Conservation (phyloP, 495 filamentous ascomycete species). For the Tuber microsphaerosporum region DNA sequence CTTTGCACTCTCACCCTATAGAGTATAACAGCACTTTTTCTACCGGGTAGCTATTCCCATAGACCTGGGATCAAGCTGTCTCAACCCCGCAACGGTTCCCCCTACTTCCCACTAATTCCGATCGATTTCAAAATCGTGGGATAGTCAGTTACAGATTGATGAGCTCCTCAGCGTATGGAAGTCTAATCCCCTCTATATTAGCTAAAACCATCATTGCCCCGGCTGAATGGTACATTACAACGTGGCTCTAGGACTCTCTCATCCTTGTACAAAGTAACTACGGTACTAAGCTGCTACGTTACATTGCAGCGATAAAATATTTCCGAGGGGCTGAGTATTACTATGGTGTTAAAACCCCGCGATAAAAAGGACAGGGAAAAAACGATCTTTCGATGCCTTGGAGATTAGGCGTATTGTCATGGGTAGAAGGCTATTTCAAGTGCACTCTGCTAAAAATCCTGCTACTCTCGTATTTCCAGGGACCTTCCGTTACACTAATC, state of each 20-base stretch:
- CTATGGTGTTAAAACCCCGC: neutral
- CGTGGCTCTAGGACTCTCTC: neutral
- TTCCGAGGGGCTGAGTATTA: neutral
- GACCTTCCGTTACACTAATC: neutral
- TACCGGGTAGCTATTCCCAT: neutral
- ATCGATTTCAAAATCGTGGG: neutral
- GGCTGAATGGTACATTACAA: neutral
- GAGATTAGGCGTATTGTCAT: neutral
- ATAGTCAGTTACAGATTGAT: neutral
- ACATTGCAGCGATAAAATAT: neutral
- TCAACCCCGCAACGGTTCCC: neutral
- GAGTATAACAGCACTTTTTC: neutral
- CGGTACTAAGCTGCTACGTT: neutral
- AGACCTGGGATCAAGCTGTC: neutral
- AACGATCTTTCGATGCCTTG: neutral
- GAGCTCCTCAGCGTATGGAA: neutral
- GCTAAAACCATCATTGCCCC: neutral
- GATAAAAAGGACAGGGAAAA: neutral
- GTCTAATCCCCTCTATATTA: neutral
- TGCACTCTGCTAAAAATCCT: no score
- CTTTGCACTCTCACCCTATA: neutral
- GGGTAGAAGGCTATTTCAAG: neutral
- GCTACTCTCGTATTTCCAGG: neutral
- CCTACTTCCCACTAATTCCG: neutral
- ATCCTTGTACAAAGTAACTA: neutral